Conservation (phyloP, 148 eudicot species). For the Polygonum maritimum region DNA sequence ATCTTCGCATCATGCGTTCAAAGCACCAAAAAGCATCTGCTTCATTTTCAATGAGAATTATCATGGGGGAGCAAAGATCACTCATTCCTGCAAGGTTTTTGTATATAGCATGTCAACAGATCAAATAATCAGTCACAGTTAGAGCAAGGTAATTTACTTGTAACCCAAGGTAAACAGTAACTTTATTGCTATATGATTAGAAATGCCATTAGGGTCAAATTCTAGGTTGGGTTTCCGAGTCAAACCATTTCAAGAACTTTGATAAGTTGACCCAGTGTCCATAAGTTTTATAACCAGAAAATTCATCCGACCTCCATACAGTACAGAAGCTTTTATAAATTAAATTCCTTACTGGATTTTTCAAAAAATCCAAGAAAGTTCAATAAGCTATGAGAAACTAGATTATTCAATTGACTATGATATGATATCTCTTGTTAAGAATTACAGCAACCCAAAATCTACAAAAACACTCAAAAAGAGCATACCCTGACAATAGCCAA, state of each 20-base stretch:
- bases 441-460: neutral
- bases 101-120: slow-evolving; percentile 11
- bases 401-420: neutral
- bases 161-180: neutral
- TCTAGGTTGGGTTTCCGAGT: neutral
- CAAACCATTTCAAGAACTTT: neutral
- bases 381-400: neutral
- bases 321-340: neutral
- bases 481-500: slow-evolving; percentile 94
- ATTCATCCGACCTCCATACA: too few species aligned
- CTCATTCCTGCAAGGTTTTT: slow-evolving; percentile 68
- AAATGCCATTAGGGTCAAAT: neutral
- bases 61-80: slow-evolving; percentile 97
- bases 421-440: neutral
- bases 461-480: neutral
- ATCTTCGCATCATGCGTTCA: slow-evolving; percentile 90
- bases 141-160: neutral
- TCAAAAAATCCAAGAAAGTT: neutral
- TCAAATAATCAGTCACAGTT: neutral
- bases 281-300: neutral
- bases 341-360: neutral
- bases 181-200: neutral
- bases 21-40: slow-evolving; percentile 99
- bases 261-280: neutral
- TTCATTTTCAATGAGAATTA: slow-evolving; percentile 80